Base-by-base conservation (phyloP, 73 alveolate genomes). In the Halteria grandinella region DNA sequence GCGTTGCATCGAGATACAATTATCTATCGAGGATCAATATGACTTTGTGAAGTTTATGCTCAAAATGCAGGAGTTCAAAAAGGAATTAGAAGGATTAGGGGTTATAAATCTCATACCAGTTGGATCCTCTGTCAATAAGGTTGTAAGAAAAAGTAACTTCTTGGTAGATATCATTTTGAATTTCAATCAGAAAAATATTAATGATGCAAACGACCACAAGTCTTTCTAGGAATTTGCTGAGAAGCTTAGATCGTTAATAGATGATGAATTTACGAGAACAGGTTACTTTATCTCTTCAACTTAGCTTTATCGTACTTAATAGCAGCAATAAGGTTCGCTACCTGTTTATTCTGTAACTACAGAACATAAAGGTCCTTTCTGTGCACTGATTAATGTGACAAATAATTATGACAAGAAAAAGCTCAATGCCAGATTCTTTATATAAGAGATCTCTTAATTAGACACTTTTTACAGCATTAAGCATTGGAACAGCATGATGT, bases 21-120 rank as follows among this genome's bases (percentile, higher is more conserved):
- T 66, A 5, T 11, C 36, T 23, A 20, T n/a, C 12, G 80, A 66
- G 21, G 80, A 66, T 66, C 51, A 66, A 66, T 66, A 66, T 45
- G 80, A 66, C 24, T 66, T 66, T 27, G 66, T 66, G 7, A 66
- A 66, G 53, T 66, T 66, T 66, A 66, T 66, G 51, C 39, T 66
- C 8, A 66, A 66, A 45, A 5, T 66, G 5, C 52, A 43, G n/a
- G 80, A 66, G 23, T 4, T 66, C 1, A 66, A 66, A 28, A 49
- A 51, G 64, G 15, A 18, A 18, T 25, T 66, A 0, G 80, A 66
- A 45, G 54, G 47, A 45, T 7, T 44, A 8, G 80, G 80, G 18
- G 47, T 66, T 15, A 17, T 41, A 15, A 66, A 66, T 25, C 4
- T 66, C 2, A 66, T 66, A 23, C 80, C 80, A 23, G 80, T 66